Evolutionary conservation across 257 asterid genomes (phyloP).

Genomic region (Voacanga thouarsii): DNA sequence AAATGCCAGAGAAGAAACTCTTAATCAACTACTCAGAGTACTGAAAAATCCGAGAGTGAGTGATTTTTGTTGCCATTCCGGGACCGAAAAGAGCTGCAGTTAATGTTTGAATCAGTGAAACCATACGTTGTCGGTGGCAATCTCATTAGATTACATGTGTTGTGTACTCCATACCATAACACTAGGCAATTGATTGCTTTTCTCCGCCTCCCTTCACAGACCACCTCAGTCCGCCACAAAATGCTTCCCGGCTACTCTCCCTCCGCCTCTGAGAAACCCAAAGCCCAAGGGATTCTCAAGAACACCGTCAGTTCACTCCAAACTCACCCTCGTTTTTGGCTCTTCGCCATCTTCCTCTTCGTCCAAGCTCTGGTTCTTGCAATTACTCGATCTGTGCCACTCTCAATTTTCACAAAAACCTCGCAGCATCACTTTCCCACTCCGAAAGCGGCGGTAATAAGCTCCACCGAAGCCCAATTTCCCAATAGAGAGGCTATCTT

Average conservation of each 20-base stretch:
- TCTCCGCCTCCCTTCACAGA: not conserved
- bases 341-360: conserved; percentile 49
- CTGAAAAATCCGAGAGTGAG: not conserved
- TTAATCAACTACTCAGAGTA: not conserved
- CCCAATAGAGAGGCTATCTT: not conserved
- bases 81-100: not conserved
- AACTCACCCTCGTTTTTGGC: conserved; percentile 58
- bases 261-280: conserved; percentile 25
- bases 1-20: no score
- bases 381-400: conserved; percentile 38
- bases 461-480: not conserved
- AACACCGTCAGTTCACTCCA: conserved; percentile 33
- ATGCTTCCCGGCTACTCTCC: conserved; percentile 20
- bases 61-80: not conserved
- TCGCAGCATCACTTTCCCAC: conserved; percentile 16
- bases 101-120: not conserved
- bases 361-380: conserved; percentile 49
- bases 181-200: not conserved
- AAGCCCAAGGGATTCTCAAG: conserved; percentile 33
- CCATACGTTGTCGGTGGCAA: conserved; percentile 20
- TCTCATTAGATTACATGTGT: no score
- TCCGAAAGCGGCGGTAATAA: not conserved
- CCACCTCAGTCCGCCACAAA: not conserved
- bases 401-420: conserved; percentile 23
- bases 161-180: not conserved